Percentiles rank a stretch among this genome's conserved stretches.
These are phyloP conservation scores for Venturia oleaginea DNA, from an alignment of 2,329 filamentous ascomycete species.

Conservation along the genomic window DNA sequence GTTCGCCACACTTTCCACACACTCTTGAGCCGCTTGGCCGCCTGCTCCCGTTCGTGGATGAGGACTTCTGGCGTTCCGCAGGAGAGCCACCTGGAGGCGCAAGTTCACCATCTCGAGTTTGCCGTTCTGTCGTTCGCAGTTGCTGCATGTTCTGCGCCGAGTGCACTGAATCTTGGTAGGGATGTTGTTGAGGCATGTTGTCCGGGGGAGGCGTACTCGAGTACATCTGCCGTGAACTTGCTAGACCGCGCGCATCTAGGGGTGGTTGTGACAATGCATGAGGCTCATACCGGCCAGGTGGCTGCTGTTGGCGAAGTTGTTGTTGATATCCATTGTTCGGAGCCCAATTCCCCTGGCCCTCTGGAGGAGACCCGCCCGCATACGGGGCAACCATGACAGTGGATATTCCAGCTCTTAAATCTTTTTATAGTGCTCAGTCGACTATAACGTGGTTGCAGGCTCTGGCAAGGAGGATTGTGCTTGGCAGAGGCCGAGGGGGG, in stretches of 20 bases:
- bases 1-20: conserved; percentile 78
- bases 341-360: conserved; percentile 11
- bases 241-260: not conserved
- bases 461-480: not conserved
- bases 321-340: conserved; percentile 6
- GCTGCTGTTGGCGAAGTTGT: not conserved
- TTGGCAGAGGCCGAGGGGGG: conserved; percentile 3
- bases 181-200: not conserved
- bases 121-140: not conserved
- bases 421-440: not conserved
- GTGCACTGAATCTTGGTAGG: conserved; percentile 6
- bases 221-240: conserved; percentile 1
- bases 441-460: not conserved
- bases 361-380: conserved; percentile 11
- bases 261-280: not conserved
- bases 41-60: conserved; percentile 19
- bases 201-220: not conserved
- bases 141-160: not conserved
- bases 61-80: not conserved
- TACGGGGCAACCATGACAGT: conserved; percentile 13
- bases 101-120: not conserved
- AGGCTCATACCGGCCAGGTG: not conserved
- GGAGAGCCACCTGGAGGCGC: not conserved
- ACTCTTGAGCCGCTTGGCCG: conserved; percentile 30
- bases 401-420: not conserved